These are phyloP conservation scores for Alternaria tenuissima DNA, from an alignment of 2,329 filamentous ascomycete species.

Conservation along the genomic window DNA sequence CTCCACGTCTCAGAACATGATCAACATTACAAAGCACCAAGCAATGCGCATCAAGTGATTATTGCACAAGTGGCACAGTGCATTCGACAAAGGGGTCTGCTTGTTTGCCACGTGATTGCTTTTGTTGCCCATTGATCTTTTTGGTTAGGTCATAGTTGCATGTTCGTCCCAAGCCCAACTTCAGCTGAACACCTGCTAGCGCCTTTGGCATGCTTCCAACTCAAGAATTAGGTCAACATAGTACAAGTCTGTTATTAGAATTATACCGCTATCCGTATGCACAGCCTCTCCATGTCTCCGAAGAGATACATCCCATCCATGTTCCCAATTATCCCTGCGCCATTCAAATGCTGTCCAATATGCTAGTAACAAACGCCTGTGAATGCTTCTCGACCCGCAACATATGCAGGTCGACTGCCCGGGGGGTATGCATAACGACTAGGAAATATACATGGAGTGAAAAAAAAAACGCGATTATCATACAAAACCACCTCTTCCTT, in stretches of 20 bases:
- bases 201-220: too few relatives aligned
- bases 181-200: background rate
- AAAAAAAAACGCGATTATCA: conserved; percentile 9
- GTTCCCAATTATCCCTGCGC: conserved; percentile 18
- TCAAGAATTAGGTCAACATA: background rate
- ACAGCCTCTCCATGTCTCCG: conserved; percentile 1
- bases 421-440: conserved; percentile 32
- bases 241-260: conserved; percentile 1
- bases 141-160: conserved; percentile 1
- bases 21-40: background rate
- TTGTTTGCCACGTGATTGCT: conserved; percentile 13
- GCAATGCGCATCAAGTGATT: background rate
- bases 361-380: conserved; percentile 25
- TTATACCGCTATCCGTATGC: conserved; percentile 16
- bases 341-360: conserved; percentile 27
- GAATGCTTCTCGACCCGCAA: conserved; percentile 25
- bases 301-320: conserved; percentile 6
- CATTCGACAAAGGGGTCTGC: background rate
- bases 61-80: background rate
- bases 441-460: conserved; percentile 8
- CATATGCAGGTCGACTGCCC: conserved; percentile 13
- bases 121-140: conserved; percentile 20
- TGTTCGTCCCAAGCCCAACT: conserved; percentile 1
- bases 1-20: conserved; percentile 14
- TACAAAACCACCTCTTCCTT: conserved; percentile 7